Evolutionary conservation across 192 early-diverging fungal species (phyloP).

Genomic region (Coemansia sp.): DNA sequence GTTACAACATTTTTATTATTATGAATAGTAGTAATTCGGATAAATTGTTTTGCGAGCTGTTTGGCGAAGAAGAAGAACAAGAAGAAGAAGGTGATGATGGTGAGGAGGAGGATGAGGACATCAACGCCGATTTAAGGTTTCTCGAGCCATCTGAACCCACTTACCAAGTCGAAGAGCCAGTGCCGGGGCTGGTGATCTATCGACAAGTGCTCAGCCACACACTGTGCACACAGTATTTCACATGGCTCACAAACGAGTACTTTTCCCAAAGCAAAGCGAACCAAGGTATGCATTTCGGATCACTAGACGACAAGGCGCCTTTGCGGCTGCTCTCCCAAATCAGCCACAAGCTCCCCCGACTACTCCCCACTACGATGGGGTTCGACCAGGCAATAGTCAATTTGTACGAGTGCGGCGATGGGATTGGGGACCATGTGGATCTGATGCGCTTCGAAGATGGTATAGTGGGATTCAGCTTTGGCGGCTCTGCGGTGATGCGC

Average conservation of each 20-base stretch:
- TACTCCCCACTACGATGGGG: conserved; percentile 5
- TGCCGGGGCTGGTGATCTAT: conserved; percentile 18
- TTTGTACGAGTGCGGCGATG: conserved; percentile 57
- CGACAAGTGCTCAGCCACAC: neutral
- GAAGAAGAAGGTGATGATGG: too few species aligned
- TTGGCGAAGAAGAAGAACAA: conserved; percentile 15
- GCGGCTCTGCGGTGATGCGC: conserved; percentile 46
- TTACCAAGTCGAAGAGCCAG: conserved; percentile 5
- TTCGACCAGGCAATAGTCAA: conserved; percentile 62
- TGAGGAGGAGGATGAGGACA: too few species aligned
- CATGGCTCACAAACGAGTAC: conserved; percentile 37
- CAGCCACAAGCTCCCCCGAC: neutral
- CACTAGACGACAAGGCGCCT: conserved; percentile 11
- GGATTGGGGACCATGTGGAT: conserved; percentile 59
- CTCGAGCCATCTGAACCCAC: neutral
- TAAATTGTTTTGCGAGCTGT: conserved; percentile 17
- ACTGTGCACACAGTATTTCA: conserved; percentile 17
- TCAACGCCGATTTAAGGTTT: neutral
- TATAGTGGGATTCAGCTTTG: conserved; percentile 54
- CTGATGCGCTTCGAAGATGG: conserved; percentile 61
- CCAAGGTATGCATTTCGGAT: conserved; percentile 50
- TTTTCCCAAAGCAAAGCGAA: conserved; percentile 18
- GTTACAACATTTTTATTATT: too few species aligned
- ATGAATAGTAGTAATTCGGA: neutral
- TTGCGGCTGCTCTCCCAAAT: conserved; percentile 13